Base-by-base conservation (phyloP, 164 flowering plant species). In the Vitis rotundifolia region DNA sequence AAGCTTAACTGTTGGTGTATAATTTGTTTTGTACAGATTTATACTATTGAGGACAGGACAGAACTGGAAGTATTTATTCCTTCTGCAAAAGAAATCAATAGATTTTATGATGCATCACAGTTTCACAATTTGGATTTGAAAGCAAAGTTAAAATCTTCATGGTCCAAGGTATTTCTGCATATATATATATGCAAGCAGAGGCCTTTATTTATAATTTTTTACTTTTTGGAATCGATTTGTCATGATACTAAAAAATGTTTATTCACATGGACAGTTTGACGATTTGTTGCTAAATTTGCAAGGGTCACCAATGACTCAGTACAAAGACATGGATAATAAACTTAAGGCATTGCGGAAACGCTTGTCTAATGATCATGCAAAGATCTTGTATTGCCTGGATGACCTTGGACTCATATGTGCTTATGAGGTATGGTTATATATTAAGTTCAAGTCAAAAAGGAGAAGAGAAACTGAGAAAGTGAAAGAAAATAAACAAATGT, bases 361-460 rank as follows among this genome's bases (percentile, higher is more conserved):
- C 31, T 55, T 90, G 71, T 83, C 86, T 63, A 86, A 66, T 47
- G 80, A 82, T 61, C 81, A 88, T 74, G 65, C 75, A 14, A 85
- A 88, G 76, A 87, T 94, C 73, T 31, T 86, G 74, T 81, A 84
- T 72, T 94, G 97, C 82, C 82, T 94, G 62, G 88, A 92, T 58
- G 80, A 85, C 68, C 92, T 94, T 65, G 98, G 98, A 54, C 80
- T 87, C 22, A 12, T 87, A 44, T 92, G 98, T 78, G 90, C 95
- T 64, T 70, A 79, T 77, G 95, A 92, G 97, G 98, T 92, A 84
- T 78, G 73, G 8, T 44, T 61, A 9, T 59, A 22, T 19, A 22
- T 44, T 6, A 62, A 56, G 14, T 60, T 56, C 48, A 19, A 63
- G 11, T 9, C 8, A 19, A 13, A 44, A 22, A 62, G 64, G 60